Evolutionary conservation across 106 monocot genomes (phyloP), one percentile per base, ranked within the genome.

Genomic region (Iris macrosiphon): DNA sequence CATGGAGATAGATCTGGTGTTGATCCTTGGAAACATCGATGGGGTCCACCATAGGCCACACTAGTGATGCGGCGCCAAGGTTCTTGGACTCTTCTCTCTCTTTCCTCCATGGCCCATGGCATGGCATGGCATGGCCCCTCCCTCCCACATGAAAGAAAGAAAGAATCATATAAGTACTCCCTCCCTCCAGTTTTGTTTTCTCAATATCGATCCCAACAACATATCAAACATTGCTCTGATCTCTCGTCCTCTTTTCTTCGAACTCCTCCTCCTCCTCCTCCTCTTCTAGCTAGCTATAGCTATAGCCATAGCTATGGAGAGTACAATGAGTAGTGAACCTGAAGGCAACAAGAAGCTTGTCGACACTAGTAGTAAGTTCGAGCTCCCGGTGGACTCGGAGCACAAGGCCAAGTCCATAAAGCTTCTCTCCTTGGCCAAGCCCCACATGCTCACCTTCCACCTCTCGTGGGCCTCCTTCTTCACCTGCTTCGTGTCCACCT

Each of bases 381-480:
- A 40, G 31, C 65, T 77, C 3, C 65, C 76, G 19, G 76, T 77
- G 41, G 76, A 77, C 64, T 70, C 69, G 1, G 76, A 77, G 40
- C 64, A 77, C 70, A 77, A 77, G 70, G 76, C 76, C 13, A 77
- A 50, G 19, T 31, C 7, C 13, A 52, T 77, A 43, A 70, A 49
- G 46, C 34, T 71, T 0, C 58, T 45, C 33, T 70, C 70, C 7
- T 59, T 70, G 20, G 64, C 65, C 1, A 48, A 52, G 21, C 74
- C 74, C 31, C 74, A 74, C 45, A 74, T 67, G 74, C 27, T 60
- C 22, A 61, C 74, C 38, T 74, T 74, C 60, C 74, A 74, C 59
- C 66, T 66, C 31, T 74, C 66, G 28, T 74, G 74, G 74, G 20
- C 54, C 53, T 67, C 66, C 61, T 67, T 67, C 52, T 74, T 73